Conservation (phyloP, 345 rosid genomes). For the Sapria himalayana region DNA sequence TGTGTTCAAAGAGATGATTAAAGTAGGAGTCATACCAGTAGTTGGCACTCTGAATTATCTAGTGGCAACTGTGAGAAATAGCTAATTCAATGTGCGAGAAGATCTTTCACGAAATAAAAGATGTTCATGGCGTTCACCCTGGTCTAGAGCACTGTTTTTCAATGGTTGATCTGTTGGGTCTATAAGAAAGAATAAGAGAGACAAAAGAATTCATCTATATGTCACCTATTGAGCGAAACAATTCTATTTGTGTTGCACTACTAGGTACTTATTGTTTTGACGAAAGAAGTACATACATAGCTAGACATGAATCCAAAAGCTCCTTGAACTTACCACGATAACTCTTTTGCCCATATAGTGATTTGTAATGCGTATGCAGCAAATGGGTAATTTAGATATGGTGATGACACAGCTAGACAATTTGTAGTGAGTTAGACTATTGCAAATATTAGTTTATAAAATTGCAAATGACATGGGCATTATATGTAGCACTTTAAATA, state of each 20-base stretch:
- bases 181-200: conserved; percentile 27
- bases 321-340: conserved; percentile 38
- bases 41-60: too few species aligned
- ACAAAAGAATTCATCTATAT: conserved; percentile 24
- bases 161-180: conserved; percentile 30
- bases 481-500: too few species aligned
- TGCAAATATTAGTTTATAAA: too few species aligned
- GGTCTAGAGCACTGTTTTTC: conserved; percentile 26
- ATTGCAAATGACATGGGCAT: too few species aligned
- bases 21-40: too few species aligned
- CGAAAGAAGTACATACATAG: conserved; percentile 20
- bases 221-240: conserved; percentile 18
- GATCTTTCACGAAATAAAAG: conserved; percentile 20
- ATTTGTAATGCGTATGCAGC: conserved; percentile 52
- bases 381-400: too few species aligned
- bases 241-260: conserved; percentile 33
- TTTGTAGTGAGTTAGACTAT: too few species aligned
- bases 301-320: conserved; percentile 21
- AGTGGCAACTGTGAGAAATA: too few species aligned
- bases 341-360: conserved; percentile 46
- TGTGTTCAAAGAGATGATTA: too few species aligned
- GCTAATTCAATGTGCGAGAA: too few species aligned
- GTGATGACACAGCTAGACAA: too few species aligned
- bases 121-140: conserved; percentile 15
- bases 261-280: conserved; percentile 31